Base-by-base conservation (phyloP, 2,329 filamentous ascomycete species). In the Scytalidium lignicola region DNA sequence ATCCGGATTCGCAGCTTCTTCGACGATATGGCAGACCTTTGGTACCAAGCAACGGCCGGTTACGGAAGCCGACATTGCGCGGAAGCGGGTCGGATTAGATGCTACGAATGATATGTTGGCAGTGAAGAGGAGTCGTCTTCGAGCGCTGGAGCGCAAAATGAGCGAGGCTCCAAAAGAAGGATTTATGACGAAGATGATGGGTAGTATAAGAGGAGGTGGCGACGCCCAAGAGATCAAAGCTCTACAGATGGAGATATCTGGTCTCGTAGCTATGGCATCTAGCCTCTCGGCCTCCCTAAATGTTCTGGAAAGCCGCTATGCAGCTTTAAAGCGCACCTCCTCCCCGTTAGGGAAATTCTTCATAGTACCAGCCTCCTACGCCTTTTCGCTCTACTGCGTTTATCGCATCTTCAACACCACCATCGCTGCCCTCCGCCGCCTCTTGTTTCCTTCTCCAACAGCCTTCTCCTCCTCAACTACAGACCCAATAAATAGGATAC, bases 1-100 rank as follows among this genome's bases (percentile, higher is more conserved):
- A n/a, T 89, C 89, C 6, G 90, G 90, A 0, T 95, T 95, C 60
- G 90, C 90, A 5, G 88, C 88, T n/a, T 86, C 95, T 28, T 91
- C 87, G 20, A 86, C 87, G 1, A 82, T 90, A 1, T 95, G 90
- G 88, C 86, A 95, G 62, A 88, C 82, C 1, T 89, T 95, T 67
- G 79, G 82, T 20, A 81, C 83, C 23, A 79, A 78, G 37, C 72
- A 80, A 26, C 75, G 78, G 23, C 79, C 79, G 3, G 80, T 90
- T 17, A 84, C 85, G 0, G 88, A 95, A 45, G 75, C 80, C 9
- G 87, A 92, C 56, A 78, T 95, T 43, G 74, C 80, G 44, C 79
- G 90, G 44, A 93, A 92, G 64, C 83, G 90, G 64, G 82, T 85
- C 1, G 90, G 89, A 0, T 72, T 95, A 2, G 83, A 88, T 51